Evolutionary conservation across 1,284 basidiomycete species (phyloP).

Genomic region (Pseudozyma flocculosa): DNA sequence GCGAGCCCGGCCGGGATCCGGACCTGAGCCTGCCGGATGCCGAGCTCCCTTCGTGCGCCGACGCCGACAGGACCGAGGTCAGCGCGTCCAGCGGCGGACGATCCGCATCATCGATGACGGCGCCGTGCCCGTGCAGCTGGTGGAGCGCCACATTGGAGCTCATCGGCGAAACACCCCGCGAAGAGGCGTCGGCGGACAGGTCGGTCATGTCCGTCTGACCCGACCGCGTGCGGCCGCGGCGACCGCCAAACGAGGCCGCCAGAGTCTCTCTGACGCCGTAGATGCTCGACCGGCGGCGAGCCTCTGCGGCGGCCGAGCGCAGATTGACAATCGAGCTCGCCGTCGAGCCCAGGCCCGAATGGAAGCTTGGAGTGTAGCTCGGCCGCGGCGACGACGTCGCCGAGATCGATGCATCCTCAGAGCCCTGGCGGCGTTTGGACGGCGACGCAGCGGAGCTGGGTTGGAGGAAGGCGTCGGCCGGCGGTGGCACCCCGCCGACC

Average conservation of each 20-base stretch:
- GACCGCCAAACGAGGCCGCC: conserved; percentile 17
- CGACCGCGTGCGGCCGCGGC: conserved; percentile 14
- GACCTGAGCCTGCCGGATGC: too few relatives aligned
- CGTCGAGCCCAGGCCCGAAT: conserved; percentile 9
- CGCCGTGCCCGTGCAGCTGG: background rate
- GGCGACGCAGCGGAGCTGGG: background rate
- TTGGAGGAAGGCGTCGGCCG: background rate
- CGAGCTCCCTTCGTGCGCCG: too few relatives aligned
- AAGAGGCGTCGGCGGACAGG: conserved; percentile 3
- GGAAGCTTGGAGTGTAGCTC: background rate
- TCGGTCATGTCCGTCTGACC: conserved; percentile 15
- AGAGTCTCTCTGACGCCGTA: conserved; percentile 33
- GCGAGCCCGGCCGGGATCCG: conserved; percentile 24
- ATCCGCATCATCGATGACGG: background rate
- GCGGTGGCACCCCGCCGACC: background rate
- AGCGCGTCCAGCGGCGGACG: too few relatives aligned
- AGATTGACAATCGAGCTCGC: conserved; percentile 16
- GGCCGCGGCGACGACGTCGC: conserved; percentile 21
- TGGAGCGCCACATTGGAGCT: background rate
- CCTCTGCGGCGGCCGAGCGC: conserved; percentile 7
- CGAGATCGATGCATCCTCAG: conserved; percentile 10
- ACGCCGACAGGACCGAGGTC: too few relatives aligned
- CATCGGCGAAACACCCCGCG: background rate
- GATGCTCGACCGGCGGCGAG: conserved; percentile 18
- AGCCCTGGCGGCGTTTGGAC: background rate